Evolutionary conservation across 1,139 yeast species (phyloP).

Genomic region (Meyerozyma athensensis): DNA sequence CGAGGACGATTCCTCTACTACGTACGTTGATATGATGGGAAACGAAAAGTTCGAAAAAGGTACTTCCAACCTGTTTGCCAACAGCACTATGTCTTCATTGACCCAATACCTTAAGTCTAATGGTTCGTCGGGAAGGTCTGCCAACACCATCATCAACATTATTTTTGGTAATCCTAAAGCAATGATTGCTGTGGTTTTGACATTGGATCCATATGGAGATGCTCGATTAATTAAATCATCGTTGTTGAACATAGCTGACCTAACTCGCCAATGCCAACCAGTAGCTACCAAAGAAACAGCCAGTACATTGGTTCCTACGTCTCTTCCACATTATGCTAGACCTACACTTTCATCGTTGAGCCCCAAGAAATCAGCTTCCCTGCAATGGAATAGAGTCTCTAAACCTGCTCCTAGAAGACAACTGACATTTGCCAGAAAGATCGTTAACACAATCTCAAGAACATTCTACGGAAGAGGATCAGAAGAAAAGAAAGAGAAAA

Average conservation of each 20-base stretch:
- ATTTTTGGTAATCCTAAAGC: constrained; percentile 19
- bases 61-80: constrained; percentile 23
- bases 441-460: constrained; percentile 1
- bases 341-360: constrained; percentile 26
- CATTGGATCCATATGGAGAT: constrained; percentile 28
- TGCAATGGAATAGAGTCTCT: neutral
- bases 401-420: neutral
- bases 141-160: constrained; percentile 26
- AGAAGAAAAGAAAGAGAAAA: neutral
- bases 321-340: constrained; percentile 20
- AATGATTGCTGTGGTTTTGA: constrained; percentile 21
- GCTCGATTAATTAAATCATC: constrained; percentile 22
- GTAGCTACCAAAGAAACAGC: constrained; percentile 5
- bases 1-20: constrained; percentile 17
- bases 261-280: constrained; percentile 18
- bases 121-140: constrained; percentile 17
- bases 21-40: constrained; percentile 31
- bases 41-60: constrained; percentile 22
- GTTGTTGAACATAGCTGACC: constrained; percentile 23
- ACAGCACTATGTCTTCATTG: constrained; percentile 25
- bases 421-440: neutral
- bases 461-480: constrained; percentile 1
- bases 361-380: constrained; percentile 9
- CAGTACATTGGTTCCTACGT: neutral
- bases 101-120: constrained; percentile 20